Conservation (phyloP, 805 yeast genomes). For the Nakazawaea ambrosiae region DNA sequence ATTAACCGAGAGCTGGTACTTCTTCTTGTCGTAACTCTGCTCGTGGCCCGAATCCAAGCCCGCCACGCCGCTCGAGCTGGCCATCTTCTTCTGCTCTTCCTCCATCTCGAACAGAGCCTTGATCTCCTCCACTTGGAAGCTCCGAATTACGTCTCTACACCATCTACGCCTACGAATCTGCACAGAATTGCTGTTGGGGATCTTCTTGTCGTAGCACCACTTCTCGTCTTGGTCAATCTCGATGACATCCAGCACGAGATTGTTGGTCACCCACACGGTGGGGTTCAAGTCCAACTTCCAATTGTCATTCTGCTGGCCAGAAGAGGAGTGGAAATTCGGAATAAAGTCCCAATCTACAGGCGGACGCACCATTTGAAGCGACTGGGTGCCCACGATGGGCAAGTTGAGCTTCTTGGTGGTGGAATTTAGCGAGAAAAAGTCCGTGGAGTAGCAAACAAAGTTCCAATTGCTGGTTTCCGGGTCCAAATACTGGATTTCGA, state of each 20-base stretch:
- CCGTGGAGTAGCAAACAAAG: constrained; percentile 48
- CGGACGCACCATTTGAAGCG: constrained; percentile 38
- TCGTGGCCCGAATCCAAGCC: neutral
- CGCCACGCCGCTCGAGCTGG: no score
- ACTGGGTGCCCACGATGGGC: constrained; percentile 20
- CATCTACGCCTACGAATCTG: constrained; percentile 60
- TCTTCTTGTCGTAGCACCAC: constrained; percentile 73
- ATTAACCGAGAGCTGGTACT: neutral
- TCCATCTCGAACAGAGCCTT: neutral
- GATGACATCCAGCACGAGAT: constrained; percentile 43
- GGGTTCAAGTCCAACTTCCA: constrained; percentile 71
- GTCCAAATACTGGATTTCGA: constrained; percentile 55
- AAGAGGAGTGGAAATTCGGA: constrained; percentile 2
- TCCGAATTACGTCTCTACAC: constrained; percentile 38
- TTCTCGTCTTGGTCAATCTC: constrained; percentile 67
- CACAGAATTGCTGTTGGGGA: constrained; percentile 11
- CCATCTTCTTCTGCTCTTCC: neutral
- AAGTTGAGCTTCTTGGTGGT: constrained; percentile 25
- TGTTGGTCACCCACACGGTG: constrained; percentile 50
- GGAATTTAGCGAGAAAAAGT: constrained; percentile 46
- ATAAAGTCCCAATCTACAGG: constrained; percentile 55
- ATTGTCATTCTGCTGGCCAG: constrained; percentile 20
- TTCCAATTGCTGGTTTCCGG: constrained; percentile 52
- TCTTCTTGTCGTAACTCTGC: neutral
- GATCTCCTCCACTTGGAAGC: constrained; percentile 12